Conservation (phyloP, 2,329 filamentous ascomycete species). For the Rhynchosporium secalis region DNA sequence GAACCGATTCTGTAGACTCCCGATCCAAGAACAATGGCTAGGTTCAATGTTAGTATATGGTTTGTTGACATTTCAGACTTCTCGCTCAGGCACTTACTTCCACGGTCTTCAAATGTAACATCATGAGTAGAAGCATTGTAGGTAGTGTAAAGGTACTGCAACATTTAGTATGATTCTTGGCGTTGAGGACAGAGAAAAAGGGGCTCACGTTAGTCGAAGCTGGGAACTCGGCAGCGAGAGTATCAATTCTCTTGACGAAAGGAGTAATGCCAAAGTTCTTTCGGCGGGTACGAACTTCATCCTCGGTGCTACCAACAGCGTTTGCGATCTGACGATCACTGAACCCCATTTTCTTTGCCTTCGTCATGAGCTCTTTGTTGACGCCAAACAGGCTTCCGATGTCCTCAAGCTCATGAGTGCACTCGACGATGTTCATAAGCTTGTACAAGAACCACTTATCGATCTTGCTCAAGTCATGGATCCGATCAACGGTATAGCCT, state of each 20-base stretch:
- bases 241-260: constrained; percentile 99
- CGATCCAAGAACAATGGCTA: constrained; percentile 74
- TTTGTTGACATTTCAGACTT: background rate
- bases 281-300: constrained; percentile 82
- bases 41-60: background rate
- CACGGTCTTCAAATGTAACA: constrained; percentile 89
- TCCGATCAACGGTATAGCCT: constrained; percentile 86
- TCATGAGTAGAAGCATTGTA: constrained; percentile 96
- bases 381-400: constrained; percentile 80
- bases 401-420: constrained; percentile 80
- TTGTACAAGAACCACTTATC: constrained; percentile 99
- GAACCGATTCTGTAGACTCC: constrained; percentile 97
- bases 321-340: constrained; percentile 92
- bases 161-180: background rate
- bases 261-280: constrained; percentile 86
- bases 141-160: constrained; percentile 67
- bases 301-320: constrained; percentile 82
- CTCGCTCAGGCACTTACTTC: constrained; percentile 40
- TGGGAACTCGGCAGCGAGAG: constrained; percentile 93
- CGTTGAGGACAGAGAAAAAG: background rate
- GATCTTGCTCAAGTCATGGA: constrained; percentile 96
- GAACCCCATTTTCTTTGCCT: constrained; percentile 97
- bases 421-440: constrained; percentile 94
- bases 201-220: constrained; percentile 65
- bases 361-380: constrained; percentile 83